Conservation (phyloP, 768 basidiomycete species). For the Pisolithus marmoratus region DNA sequence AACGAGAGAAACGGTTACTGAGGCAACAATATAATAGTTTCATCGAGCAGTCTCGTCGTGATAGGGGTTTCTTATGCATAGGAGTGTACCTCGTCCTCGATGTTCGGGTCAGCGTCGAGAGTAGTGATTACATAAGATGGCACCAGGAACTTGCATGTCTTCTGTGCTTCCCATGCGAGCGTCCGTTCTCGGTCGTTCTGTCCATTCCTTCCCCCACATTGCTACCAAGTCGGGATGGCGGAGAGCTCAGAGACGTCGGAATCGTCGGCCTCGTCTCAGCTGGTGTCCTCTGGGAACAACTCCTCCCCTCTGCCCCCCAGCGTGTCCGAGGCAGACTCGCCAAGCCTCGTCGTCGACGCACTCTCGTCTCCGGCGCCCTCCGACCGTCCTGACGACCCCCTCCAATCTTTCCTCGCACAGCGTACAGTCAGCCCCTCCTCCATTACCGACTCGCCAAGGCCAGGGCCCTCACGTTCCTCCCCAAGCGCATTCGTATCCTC, state of each 20-base stretch:
- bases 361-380: not conserved
- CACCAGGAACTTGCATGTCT: no score
- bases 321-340: not conserved
- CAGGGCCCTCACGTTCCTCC: conserved; percentile 22
- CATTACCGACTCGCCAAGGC: conserved; percentile 16
- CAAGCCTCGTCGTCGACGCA: not conserved
- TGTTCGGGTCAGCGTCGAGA: no score
- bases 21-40: no score
- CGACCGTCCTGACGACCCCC: not conserved
- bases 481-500: conserved; percentile 41
- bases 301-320: not conserved
- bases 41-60: no score
- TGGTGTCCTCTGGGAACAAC: not conserved
- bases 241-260: not conserved
- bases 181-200: no score
- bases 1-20: no score
- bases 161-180: no score
- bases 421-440: conserved; percentile 19
- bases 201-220: not conserved
- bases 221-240: not conserved
- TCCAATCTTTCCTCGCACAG: not conserved
- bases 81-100: no score
- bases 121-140: no score
- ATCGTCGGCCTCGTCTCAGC: not conserved
- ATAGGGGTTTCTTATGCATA: no score